Evolutionary conservation across 208 protist species (phyloP).

Genomic region (Trypanosoma platydactyli): DNA sequence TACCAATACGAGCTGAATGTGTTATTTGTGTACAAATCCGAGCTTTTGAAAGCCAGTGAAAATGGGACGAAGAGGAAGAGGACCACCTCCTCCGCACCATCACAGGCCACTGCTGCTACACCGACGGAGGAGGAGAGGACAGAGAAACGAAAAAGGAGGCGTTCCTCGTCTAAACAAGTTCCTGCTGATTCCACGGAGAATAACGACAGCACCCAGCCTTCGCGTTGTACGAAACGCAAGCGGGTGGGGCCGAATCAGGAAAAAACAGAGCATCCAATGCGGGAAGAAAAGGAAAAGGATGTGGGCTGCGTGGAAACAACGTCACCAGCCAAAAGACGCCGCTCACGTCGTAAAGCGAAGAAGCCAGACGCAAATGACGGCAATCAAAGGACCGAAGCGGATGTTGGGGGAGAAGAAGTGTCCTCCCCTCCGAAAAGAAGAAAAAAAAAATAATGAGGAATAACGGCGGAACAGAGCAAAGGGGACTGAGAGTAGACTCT

Average conservation of each 20-base stretch:
- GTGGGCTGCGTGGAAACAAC: not conserved
- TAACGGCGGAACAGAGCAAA: no score
- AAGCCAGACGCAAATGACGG: not conserved
- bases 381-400: not conserved
- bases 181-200: not conserved
- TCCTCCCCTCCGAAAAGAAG: no score
- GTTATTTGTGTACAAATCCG: conserved; percentile 51
- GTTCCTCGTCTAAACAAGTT: no score
- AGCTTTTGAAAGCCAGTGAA: conserved; percentile 29
- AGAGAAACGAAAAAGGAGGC: not conserved
- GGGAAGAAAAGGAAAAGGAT: not conserved
- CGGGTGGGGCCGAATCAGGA: not conserved
- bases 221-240: not conserved
- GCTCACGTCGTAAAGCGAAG: not conserved
- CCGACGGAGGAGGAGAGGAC: not conserved
- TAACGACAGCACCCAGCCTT: not conserved
- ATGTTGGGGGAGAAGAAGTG: conserved; percentile 15
- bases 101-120: not conserved
- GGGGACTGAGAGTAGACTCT: not conserved
- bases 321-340: not conserved
- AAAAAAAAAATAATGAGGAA: no score
- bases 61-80: not conserved
- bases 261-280: no score
- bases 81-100: not conserved
- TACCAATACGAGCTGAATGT: conserved; percentile 74